Evolutionary conservation across 1,284 basidiomycete genomes (phyloP), one percentile per base, ranked within the genome.

Genomic region (Kwoniella shivajii): DNA sequence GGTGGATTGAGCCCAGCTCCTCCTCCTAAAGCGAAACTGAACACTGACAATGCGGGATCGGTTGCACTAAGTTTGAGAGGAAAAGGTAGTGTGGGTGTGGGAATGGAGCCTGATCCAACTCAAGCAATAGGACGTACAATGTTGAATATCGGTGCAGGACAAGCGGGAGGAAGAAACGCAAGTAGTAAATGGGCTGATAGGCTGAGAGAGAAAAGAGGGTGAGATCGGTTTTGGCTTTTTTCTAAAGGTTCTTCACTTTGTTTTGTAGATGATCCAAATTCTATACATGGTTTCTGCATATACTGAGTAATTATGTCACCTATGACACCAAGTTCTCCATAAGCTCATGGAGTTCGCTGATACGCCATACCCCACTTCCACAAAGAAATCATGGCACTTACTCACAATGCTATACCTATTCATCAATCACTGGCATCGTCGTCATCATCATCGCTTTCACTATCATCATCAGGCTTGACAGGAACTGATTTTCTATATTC

Each of bases 151-250:
- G 11, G 38, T 9, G 31, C 26, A 14, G 47, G 48, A 6, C n/a
- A n/a, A 45, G 27, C 4, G 16, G 45, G 38, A 18, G 52, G 36
- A 10, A 47, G 36, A 6, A 51, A 30, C 22, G 50, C 38, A 26
- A 50, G 34, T 11, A 59, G n/a, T 26, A 50, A 61, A 38, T 61
- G 59, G 59, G 52, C 59, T n/a, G 48, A 36, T 44, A 49, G 59
- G 18, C 45, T 61, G 43, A 50, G 59, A 43, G 56, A 55, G 27
- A 41, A 48, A 13, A 48, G 34, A 31, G 43, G 26, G 22, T 34
- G 26, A 44, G 36, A 2, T 22, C 6, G 2, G 11, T 1, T 39
- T 3, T 39, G 38, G 16, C 0, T 22, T 20, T 22, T 39, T 39
- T 39, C 20, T 16, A 18, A 18, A 3, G 20, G 22, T 39, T 39